Evolutionary conservation across 2,329 filamentous ascomycete species (phyloP), one percentile per base, ranked within the genome.

Genomic region (Fusarium agapanthi): DNA sequence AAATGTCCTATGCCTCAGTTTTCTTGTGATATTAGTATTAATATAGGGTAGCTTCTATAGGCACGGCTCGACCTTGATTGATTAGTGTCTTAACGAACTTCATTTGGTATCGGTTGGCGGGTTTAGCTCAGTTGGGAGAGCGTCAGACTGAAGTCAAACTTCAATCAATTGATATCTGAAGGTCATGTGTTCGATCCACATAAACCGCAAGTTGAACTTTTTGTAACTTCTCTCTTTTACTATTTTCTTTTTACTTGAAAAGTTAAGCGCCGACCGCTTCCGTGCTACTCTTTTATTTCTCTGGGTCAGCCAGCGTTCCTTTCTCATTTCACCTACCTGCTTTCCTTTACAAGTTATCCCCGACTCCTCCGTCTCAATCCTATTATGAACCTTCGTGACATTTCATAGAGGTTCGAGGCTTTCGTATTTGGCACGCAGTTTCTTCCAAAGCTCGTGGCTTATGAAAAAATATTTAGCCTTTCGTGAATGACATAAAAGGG

Each of bases 121-220:
- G 76, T 77, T 77, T 77, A 77, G 76, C 76, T 77, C 76, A 77
- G 76, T 77, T 77, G 75, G 75, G 75, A 76, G 76, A 73, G 71
- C 70, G 70, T 73, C 70, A 73, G 70, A 73, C 71, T 73, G 71
- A 73, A 73, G 71, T 59, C 35, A 67, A 70, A 73, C 71, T 73
- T 73, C 66, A 60, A 68, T 68, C 69, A 51, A 45, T 18, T n/a
- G 61, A 75, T 70, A 77, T 77, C 76, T 77, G 75, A 77, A 77
- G 76, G 76, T 77, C 75, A 41, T 77, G 75, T 77, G 76, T 77
- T 77, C 76, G 73, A 77, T 77, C 76, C 76, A 77, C 76, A 77
- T 41, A 77, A 77, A 74, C 76, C 76, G 76, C 76, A 77, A 7
- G 0, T 0, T 6, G 4, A 13, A 18, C 24, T 68, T 63, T 66